phyloP scores from a whole-genome alignment of 1,284 basidiomycete genomes.

The Ceratobasidium sp. region DNA sequence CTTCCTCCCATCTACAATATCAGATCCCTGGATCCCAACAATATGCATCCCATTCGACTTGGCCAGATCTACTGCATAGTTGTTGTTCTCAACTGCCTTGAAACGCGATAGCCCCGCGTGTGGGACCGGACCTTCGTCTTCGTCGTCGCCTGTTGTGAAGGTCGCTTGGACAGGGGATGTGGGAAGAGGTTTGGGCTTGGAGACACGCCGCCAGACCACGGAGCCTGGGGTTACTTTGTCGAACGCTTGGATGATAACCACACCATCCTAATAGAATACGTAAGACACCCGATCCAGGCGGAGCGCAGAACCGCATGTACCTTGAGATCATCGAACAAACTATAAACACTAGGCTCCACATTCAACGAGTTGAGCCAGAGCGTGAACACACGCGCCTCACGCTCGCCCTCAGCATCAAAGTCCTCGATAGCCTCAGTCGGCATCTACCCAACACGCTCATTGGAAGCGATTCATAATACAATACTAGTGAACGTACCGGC shows the following conservation, averaged over 20 bases:
- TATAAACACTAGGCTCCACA: slow-evolving; percentile 95
- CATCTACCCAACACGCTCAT: slow-evolving; percentile 81
- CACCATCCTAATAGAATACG: slow-evolving; percentile 66
- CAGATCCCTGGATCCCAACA: slow-evolving; percentile 96
- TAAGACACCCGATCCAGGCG: too few relatives aligned
- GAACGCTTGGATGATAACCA: slow-evolving; percentile 93
- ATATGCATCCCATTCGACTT: slow-evolving; percentile 94
- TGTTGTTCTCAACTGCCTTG: slow-evolving; percentile 98
- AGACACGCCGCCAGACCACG: slow-evolving; percentile 93
- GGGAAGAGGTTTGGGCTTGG: slow-evolving; percentile 80
- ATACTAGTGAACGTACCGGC: slow-evolving; percentile 52
- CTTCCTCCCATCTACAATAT: slow-evolving; percentile 92
- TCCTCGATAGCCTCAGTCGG: slow-evolving; percentile 84
- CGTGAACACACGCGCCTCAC: slow-evolving; percentile 97
- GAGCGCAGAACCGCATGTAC: slow-evolving; percentile 55
- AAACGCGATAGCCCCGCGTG: slow-evolving; percentile 91
- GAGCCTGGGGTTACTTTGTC: slow-evolving; percentile 94
- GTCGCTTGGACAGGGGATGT: slow-evolving; percentile 55
- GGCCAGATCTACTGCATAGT: slow-evolving; percentile 93
- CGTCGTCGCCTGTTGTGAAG: slow-evolving; percentile 58
- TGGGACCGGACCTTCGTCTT: slow-evolving; percentile 79
- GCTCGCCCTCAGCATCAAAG: slow-evolving; percentile 98
- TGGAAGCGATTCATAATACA: background rate
- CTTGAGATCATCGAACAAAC: slow-evolving; percentile 95
- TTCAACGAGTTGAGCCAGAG: slow-evolving; percentile 98